A percentile compares a stretch with the other conserved stretches of the same genome.
These are phyloP conservation scores for Mollisia scopiformis DNA, from an alignment of 2,329 filamentous ascomycete species.

Conservation along the genomic window DNA sequence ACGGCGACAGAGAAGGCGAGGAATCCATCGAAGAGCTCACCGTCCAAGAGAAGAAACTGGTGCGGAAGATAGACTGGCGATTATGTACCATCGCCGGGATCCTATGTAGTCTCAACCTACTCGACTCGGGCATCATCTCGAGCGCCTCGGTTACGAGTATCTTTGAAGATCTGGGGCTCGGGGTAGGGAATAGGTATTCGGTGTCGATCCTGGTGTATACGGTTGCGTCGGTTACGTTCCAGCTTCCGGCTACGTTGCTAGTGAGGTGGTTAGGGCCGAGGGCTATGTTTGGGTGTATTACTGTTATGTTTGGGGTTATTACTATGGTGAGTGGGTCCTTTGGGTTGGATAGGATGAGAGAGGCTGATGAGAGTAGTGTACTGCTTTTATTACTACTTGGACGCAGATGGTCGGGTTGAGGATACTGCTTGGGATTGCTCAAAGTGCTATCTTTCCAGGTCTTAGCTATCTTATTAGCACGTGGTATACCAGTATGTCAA, in stretches of 20 bases:
- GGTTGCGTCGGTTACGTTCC: slow-evolving; percentile 67
- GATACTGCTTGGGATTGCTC: slow-evolving; percentile 66
- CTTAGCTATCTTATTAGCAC: slow-evolving; percentile 51
- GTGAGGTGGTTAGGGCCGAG: slow-evolving; percentile 67
- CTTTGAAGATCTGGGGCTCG: slow-evolving; percentile 63
- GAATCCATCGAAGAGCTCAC: neutral
- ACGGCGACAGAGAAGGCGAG: neutral
- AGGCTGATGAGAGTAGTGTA: slow-evolving; percentile 45
- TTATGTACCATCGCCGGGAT: slow-evolving; percentile 72
- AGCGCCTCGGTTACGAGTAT: slow-evolving; percentile 71
- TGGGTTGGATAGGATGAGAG: too few relatives aligned
- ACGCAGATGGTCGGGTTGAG: slow-evolving; percentile 70
- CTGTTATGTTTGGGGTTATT: slow-evolving; percentile 63
- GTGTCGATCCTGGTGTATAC: slow-evolving; percentile 77
- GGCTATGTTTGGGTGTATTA: slow-evolving; percentile 62
- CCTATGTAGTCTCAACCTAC: slow-evolving; percentile 69
- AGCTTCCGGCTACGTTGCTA: slow-evolving; percentile 69
- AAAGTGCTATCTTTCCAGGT: slow-evolving; percentile 57
- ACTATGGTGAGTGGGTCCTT: slow-evolving; percentile 47
- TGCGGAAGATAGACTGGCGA: slow-evolving; percentile 67
- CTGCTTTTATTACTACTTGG: slow-evolving; percentile 70
- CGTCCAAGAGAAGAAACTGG: slow-evolving; percentile 46
- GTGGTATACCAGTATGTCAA: slow-evolving; percentile 38
- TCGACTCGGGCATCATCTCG: slow-evolving; percentile 70
- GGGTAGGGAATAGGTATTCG: slow-evolving; percentile 65